These are phyloP conservation scores for Apiospora rasikravindrae DNA, from an alignment of 2,329 filamentous ascomycete species.

Conservation along the genomic window DNA sequence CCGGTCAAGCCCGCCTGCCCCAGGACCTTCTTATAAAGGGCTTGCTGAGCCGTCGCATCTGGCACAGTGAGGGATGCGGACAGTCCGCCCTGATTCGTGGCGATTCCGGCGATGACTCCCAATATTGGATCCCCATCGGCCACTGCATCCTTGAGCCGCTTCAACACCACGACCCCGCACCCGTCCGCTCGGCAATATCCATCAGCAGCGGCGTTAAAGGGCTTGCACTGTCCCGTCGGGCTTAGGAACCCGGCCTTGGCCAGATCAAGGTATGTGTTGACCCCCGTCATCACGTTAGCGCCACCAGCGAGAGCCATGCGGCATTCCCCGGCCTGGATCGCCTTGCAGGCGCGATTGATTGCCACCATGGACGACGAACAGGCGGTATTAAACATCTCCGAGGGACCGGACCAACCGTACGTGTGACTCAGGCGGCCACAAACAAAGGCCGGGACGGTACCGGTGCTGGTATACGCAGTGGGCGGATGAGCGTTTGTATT, in stretches of 20 bases:
- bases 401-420: constrained; percentile 44
- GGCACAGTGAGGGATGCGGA: constrained; percentile 36
- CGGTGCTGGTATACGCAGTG: constrained; percentile 40
- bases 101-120: constrained; percentile 46
- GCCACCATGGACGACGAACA: constrained; percentile 44
- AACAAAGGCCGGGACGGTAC: constrained; percentile 39
- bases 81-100: constrained; percentile 42
- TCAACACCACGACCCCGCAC: constrained; percentile 54
- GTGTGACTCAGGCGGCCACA: constrained; percentile 40
- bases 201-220: constrained; percentile 53
- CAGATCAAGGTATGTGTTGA: constrained; percentile 31
- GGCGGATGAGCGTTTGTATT: constrained; percentile 32
- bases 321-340: constrained; percentile 39
- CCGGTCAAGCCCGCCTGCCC: constrained; percentile 25
- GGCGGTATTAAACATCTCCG: constrained; percentile 42
- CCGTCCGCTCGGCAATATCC: constrained; percentile 61
- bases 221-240: constrained; percentile 52
- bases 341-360: constrained; percentile 40
- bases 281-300: constrained; percentile 42
- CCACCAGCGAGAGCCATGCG: constrained; percentile 45
- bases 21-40: constrained; percentile 38
- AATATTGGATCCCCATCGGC: constrained; percentile 56
- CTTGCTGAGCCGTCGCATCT: constrained; percentile 32
- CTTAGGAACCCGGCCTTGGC: constrained; percentile 46
- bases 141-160: constrained; percentile 54